These are phyloP conservation scores for Hemerocallis citrina DNA, from an alignment of 106 monocot genomes.

Conservation along the genomic window DNA sequence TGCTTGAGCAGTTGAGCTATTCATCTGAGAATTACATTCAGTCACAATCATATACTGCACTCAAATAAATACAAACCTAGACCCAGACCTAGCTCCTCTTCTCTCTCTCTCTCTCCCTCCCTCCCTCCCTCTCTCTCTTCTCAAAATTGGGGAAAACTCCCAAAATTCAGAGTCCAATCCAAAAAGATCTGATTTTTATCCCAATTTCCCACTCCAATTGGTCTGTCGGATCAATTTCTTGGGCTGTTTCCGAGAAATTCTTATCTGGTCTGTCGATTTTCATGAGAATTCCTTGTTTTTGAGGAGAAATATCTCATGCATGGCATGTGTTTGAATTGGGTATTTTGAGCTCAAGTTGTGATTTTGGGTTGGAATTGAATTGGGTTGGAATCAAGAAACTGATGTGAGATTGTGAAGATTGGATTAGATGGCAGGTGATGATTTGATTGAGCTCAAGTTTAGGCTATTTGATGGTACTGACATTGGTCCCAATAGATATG, in stretches of 20 bases:
- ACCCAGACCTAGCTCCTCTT: neutral
- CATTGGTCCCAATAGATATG: constrained; percentile 17
- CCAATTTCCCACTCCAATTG: neutral
- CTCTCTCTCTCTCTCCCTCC: neutral
- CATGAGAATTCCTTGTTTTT: neutral
- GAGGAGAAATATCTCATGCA: neutral
- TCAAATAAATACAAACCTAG: neutral
- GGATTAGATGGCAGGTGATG: constrained; percentile 11
- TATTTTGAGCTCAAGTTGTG: no score
- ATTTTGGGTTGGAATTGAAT: neutral
- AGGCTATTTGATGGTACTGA: constrained; percentile 27
- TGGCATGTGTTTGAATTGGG: no score
- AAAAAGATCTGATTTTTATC: neutral
- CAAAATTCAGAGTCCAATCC: neutral
- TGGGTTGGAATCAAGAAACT: neutral
- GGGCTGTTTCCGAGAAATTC: neutral
- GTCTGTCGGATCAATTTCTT: neutral
- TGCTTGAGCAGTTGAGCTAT: neutral
- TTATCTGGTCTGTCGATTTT: neutral
- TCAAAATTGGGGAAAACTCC: neutral
- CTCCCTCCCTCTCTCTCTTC: no score
- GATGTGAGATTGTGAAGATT: neutral
- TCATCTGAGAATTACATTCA: no score
- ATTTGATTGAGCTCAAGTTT: constrained; percentile 20
- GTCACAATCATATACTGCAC: no score